Evolutionary conservation across 441 rosid genomes (phyloP).

Genomic region (Adansonia madagascariensis): DNA sequence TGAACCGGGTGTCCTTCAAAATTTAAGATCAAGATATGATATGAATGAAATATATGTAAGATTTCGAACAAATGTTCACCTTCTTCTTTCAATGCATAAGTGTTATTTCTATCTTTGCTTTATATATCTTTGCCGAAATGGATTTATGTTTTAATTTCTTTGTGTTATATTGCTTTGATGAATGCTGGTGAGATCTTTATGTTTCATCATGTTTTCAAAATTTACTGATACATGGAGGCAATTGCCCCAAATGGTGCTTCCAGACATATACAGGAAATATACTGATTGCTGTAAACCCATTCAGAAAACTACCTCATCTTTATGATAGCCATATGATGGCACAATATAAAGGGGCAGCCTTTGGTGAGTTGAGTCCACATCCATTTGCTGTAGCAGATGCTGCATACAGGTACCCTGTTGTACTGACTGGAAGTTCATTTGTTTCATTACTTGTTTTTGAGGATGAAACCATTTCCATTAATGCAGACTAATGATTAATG

Average conservation of each 20-base stretch:
- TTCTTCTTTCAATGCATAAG: conserved; percentile 18
- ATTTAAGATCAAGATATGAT: conserved; percentile 92
- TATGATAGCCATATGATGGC: conserved; percentile 97
- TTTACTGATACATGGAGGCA: conserved; percentile 32
- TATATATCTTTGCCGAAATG: conserved; percentile 13
- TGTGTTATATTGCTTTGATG: conserved; percentile 18
- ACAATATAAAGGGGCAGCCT: conserved; percentile 91
- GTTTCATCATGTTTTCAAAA: neutral
- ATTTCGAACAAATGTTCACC: conserved; percentile 18
- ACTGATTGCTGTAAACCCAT: conserved; percentile 94
- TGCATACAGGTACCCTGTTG: conserved; percentile 72
- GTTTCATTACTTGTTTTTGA: conserved; percentile 1
- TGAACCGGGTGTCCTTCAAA: conserved; percentile 93
- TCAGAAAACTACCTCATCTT: conserved; percentile 87
- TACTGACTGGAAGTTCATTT: conserved; percentile 9
- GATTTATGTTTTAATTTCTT: conserved; percentile 8
- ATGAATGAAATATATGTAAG: conserved; percentile 96
- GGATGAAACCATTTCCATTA: conserved; percentile 32
- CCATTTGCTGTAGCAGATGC: conserved; percentile 97
- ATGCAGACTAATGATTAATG: conserved; percentile 87
- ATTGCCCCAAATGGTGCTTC: conserved; percentile 34
- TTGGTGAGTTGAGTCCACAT: conserved; percentile 96
- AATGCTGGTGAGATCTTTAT: conserved; percentile 21
- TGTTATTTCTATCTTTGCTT: conserved; percentile 6
- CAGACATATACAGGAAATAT: conserved; percentile 95